Evolutionary conservation across 2,329 filamentous ascomycete species (phyloP).

Genomic region (Colletotrichum sidae): DNA sequence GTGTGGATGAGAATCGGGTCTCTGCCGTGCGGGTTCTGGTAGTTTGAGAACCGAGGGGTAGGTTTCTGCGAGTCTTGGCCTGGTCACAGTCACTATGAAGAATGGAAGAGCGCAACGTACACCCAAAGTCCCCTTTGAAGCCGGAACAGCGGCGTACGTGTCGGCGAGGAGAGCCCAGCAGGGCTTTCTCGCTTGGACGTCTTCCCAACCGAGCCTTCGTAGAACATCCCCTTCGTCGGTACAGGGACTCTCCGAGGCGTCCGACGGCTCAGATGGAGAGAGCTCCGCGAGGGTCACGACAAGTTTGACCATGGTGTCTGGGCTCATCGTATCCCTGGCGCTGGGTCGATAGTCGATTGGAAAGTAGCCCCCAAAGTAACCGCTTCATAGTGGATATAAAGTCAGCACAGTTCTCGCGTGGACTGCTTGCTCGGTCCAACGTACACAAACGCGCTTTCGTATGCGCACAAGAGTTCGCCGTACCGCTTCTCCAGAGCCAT

Average conservation of each 20-base stretch:
- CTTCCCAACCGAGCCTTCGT: slow-evolving; percentile 39
- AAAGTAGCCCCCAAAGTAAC: slow-evolving; percentile 39
- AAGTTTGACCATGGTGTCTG: slow-evolving; percentile 39
- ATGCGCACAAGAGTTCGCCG: slow-evolving; percentile 38
- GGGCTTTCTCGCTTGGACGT: slow-evolving; percentile 38
- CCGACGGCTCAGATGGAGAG: slow-evolving; percentile 33
- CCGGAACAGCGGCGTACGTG: slow-evolving; percentile 39
- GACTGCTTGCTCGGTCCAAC: neutral
- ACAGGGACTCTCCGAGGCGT: slow-evolving; percentile 34
- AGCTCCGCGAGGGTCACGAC: slow-evolving; percentile 39
- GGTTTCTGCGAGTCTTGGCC: neutral
- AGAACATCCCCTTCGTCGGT: slow-evolving; percentile 38
- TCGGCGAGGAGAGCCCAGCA: slow-evolving; percentile 40
- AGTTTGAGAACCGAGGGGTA: neutral
- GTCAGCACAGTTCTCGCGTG: no score
- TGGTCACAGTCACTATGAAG: neutral
- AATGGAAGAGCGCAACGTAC: neutral
- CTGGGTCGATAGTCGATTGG: slow-evolving; percentile 40
- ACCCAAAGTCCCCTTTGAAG: slow-evolving; percentile 14
- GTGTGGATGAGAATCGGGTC: slow-evolving; percentile 39
- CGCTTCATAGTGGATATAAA: neutral
- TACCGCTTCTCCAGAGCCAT: slow-evolving; percentile 40
- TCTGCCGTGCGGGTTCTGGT: slow-evolving; percentile 27
- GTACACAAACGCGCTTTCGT: slow-evolving; percentile 38
- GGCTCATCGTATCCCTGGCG: slow-evolving; percentile 36